Evolutionary conservation across 805 yeast genomes (phyloP).

Genomic region (Ogataea populi-albae): DNA sequence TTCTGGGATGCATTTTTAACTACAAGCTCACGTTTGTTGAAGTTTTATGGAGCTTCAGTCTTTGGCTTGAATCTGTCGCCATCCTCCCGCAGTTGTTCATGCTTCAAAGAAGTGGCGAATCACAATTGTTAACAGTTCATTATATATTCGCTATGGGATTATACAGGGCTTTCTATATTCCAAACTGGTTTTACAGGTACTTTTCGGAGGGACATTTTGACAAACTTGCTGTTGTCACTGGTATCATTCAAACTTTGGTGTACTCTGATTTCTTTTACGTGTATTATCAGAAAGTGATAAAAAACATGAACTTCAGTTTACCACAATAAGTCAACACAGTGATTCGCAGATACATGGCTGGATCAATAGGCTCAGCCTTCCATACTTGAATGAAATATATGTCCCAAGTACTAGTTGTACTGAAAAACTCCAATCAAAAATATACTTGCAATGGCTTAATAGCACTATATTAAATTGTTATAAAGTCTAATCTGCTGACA

Average conservation of each 20-base stretch:
- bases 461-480: too few species aligned
- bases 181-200: conserved; percentile 93
- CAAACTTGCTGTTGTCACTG: conserved; percentile 69
- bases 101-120: conserved; percentile 85
- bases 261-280: conserved; percentile 96
- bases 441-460: too few species aligned
- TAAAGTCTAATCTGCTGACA: too few species aligned
- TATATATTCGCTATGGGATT: conserved; percentile 91
- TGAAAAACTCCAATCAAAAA: too few species aligned
- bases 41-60: conserved; percentile 79
- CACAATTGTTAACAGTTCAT: conserved; percentile 83
- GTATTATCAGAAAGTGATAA: conserved; percentile 77
- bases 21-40: conserved; percentile 61
- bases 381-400: too few species aligned
- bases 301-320: conserved; percentile 72
- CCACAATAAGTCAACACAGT: conserved; percentile 24
- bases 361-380: neutral
- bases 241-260: conserved; percentile 77
- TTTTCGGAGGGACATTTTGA: conserved; percentile 62
- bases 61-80: conserved; percentile 92
- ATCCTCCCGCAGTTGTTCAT: conserved; percentile 90
- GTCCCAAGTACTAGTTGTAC: too few species aligned
- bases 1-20: conserved; percentile 61
- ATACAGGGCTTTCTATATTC: conserved; percentile 85
- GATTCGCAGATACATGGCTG: neutral